A percentile compares a stretch with the other conserved stretches of the same genome.
Conservation (phyloP, 225 moss, liverwort and hornwort species). For the Lunularia cruciata region DNA sequence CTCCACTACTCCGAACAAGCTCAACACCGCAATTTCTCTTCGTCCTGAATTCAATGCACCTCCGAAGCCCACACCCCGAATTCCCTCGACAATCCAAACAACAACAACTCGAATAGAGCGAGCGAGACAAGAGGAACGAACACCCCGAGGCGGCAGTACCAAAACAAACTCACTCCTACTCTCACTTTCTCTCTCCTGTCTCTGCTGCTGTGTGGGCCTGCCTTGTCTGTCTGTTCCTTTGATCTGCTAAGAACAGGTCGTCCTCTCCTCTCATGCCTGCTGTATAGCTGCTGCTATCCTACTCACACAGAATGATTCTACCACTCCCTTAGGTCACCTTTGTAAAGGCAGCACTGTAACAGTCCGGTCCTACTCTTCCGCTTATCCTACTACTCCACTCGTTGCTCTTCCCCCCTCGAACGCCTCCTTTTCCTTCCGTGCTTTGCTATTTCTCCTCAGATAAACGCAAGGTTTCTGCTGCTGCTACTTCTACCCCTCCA, state of each 20-base stretch:
- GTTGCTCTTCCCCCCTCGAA: neutral
- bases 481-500: neutral
- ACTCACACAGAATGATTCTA: neutral
- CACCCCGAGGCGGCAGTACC: neutral
- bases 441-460: neutral
- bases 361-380: neutral
- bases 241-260: neutral
- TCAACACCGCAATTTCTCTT: neutral
- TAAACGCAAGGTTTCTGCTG: no score
- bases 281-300: neutral
- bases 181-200: neutral
- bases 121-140: neutral
- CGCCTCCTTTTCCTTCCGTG: neutral
- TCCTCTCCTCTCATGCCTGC: neutral
- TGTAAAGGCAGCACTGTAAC: neutral
- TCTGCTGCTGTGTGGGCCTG: neutral
- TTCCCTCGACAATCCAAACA: neutral
- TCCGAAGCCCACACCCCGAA: neutral
- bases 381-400: neutral
- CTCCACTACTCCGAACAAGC: neutral
- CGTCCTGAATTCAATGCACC: neutral
- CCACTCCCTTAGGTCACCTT: slow-evolving; percentile 10
- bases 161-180: neutral
- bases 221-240: neutral
- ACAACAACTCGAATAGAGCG: neutral